Base-by-base conservation (phyloP, 2,329 filamentous ascomycete species). In the Capronia coronata region DNA sequence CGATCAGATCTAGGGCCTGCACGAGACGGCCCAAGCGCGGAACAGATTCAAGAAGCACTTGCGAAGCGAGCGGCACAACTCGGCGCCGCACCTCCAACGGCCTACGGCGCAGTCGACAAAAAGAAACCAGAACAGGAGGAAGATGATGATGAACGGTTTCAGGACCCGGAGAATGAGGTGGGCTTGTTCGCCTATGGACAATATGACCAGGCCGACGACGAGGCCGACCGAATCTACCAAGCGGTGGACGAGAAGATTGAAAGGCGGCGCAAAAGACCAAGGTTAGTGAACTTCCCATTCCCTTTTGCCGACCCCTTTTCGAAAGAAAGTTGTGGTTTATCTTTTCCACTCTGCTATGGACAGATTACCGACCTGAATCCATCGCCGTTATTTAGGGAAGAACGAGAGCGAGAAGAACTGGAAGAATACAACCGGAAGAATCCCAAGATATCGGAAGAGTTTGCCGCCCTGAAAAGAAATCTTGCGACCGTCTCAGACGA, bases 181-280 rank as follows among this genome's bases (percentile, higher is more conserved):
- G 93, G 94, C 3, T 75, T 98, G 18, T 98, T 98, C 63, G 90
- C 93, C 2, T 91, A 88, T 48, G 93, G 93, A 29, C 86, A 93
- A 61, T 98, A 95, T 72, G 93, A 97, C 67, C 86, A 93, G 67
- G 93, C 98, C 49, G 93, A 98, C 64, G 93, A 98, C 63, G 94
- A 98, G 68, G 93, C 93, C 37, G 93, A 98, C 70, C 79, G 87
- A 63, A 95, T 98, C 63, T 98, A 94, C 73, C 85, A 90, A 63
- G 86, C 88, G 65, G 87, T 98, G 57, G 93, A 98, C 63, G 93
- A 96, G 74, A 91, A 86, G 71, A 97, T 98, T 91, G 90, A 94
- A 59, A 86, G 79, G 70, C 79, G 93, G 59, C 77, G 93, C 56
- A 94, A 85, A 73, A 78, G 79, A 60, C 83, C 91, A 80, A 87